phyloP scores from a whole-genome alignment of 257 asterid species.

The Linaria vulgaris region DNA sequence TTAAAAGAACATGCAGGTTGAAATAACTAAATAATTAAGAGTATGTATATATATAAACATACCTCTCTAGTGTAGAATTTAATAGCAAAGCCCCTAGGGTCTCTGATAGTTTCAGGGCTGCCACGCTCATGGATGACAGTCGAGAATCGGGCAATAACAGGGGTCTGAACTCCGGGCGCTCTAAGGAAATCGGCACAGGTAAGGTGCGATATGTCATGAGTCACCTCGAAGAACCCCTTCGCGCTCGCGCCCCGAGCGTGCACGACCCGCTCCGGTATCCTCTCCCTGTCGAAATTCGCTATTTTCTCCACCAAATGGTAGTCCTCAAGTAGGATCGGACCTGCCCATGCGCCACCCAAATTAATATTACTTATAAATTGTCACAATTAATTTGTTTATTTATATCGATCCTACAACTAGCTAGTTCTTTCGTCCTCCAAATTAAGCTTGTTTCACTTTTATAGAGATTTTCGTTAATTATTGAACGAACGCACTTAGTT shows the following conservation, averaged over 20 bases:
- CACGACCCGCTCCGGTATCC: constrained; percentile 95
- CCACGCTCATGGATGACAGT: constrained; percentile 99
- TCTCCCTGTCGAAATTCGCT: constrained; percentile 85
- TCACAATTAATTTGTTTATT: no score
- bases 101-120: constrained; percentile 95
- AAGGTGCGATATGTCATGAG: constrained; percentile 82
- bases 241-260: constrained; percentile 99
- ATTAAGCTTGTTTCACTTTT: no score
- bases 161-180: constrained; percentile 97
- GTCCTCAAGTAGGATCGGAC: constrained; percentile 92
- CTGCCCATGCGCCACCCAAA: constrained; percentile 26
- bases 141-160: constrained; percentile 87
- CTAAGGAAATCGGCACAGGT: constrained; percentile 96
- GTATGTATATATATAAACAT: not conserved
- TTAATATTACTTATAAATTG: no score
- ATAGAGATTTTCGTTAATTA: no score
- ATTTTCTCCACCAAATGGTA: constrained; percentile 90
- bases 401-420: no score
- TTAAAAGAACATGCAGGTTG: no score
- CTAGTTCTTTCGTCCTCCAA: no score
- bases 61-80: constrained; percentile 69
- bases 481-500: no score
- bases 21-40: no score
- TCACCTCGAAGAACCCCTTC: constrained; percentile 96
- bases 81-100: constrained; percentile 82